A percentile compares a stretch with the other conserved stretches of the same genome.
phyloP scores from a whole-genome alignment of 192 early-diverging fungal species.

The Coemansia sp. region DNA sequence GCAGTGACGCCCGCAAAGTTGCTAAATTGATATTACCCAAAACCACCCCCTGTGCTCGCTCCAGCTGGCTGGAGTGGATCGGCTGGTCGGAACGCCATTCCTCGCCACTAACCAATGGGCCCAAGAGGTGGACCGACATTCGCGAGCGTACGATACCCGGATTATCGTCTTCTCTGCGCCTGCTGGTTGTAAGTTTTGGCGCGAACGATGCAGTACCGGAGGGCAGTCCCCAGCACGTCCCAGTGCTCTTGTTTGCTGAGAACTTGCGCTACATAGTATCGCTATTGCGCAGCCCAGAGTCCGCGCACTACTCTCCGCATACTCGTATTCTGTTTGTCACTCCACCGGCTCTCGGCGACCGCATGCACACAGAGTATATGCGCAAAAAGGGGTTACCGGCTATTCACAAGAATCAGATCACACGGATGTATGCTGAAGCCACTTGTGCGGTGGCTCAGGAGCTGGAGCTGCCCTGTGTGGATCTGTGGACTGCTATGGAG shows the following conservation, averaged over 20 bases:
- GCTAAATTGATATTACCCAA: constrained; percentile 60
- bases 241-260: constrained; percentile 59
- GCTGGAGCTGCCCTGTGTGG: constrained; percentile 16
- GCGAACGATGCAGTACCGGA: constrained; percentile 75
- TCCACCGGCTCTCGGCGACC: constrained; percentile 70
- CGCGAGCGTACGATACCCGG: constrained; percentile 1
- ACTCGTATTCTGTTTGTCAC: constrained; percentile 71
- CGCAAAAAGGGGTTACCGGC: constrained; percentile 23
- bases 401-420: constrained; percentile 49
- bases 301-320: constrained; percentile 61
- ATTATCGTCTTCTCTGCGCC: constrained; percentile 40
- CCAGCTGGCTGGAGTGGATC: background rate
- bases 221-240: constrained; percentile 60
- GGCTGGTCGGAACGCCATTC: background rate
- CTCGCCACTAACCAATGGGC: background rate
- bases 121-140: background rate
- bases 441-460: constrained; percentile 54
- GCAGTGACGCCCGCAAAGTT: constrained; percentile 60
- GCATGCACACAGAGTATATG: constrained; percentile 40
- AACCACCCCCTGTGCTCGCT: constrained; percentile 1
- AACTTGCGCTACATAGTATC: constrained; percentile 69
- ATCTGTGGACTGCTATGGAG: constrained; percentile 52
- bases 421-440: constrained; percentile 57
- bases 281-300: constrained; percentile 56
- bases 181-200: constrained; percentile 78